These are phyloP conservation scores for Beta lomatogona DNA, from an alignment of 179 eudicot species.

Conservation along the genomic window DNA sequence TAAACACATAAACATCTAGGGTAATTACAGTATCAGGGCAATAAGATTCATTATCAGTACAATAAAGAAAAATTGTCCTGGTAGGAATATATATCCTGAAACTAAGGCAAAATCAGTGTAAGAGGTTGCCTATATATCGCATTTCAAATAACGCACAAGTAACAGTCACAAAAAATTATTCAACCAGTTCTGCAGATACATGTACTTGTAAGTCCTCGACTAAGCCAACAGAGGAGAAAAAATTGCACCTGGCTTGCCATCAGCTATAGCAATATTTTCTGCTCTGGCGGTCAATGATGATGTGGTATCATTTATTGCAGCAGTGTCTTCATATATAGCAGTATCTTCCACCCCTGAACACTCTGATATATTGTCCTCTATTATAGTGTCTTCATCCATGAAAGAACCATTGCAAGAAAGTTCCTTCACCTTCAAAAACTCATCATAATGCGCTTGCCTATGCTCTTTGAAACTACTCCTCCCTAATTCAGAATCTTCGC, in stretches of 20 bases:
- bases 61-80: neutral
- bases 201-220: neutral
- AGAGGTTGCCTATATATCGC: too few relatives aligned
- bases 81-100: neutral
- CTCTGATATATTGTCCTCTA: slow-evolving; percentile 18
- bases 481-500: slow-evolving; percentile 48
- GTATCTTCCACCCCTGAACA: slow-evolving; percentile 26
- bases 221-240: slow-evolving; percentile 17
- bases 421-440: slow-evolving; percentile 72
- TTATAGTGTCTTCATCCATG: slow-evolving; percentile 43
- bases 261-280: slow-evolving; percentile 16
- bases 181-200: neutral
- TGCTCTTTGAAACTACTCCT: slow-evolving; percentile 65
- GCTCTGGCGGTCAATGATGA: slow-evolving; percentile 26
- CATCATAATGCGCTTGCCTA: slow-evolving; percentile 78
- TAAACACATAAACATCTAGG: too few relatives aligned
- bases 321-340: slow-evolving; percentile 14
- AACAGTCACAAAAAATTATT: neutral
- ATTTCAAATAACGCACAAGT: neutral
- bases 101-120: neutral
- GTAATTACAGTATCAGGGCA: too few relatives aligned
- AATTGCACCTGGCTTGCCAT: slow-evolving; percentile 9
- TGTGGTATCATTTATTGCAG: neutral
- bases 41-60: too few relatives aligned
- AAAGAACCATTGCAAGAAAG: slow-evolving; percentile 53